A percentile compares a stretch with the other conserved stretches of the same genome.
Conservation (phyloP, 2,329 filamentous ascomycete species). For the Hysterium pulicare region DNA sequence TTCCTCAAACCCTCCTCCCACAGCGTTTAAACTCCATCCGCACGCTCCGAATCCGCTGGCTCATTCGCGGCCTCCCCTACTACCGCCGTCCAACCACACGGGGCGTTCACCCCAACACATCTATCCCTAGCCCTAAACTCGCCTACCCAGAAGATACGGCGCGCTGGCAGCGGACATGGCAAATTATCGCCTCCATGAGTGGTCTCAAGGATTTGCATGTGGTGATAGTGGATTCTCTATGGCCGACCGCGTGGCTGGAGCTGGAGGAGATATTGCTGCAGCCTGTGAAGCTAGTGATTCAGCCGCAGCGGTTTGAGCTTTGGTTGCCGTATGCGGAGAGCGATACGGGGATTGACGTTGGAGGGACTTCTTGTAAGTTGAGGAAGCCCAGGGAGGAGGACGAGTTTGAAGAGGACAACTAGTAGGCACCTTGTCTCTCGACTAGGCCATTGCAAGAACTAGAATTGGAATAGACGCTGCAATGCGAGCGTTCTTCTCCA, state of each 20-base stretch:
- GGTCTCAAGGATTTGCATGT: conserved; percentile 25
- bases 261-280: conserved; percentile 24
- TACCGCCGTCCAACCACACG: conserved; percentile 18
- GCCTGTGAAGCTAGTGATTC: conserved; percentile 19
- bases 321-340: conserved; percentile 24
- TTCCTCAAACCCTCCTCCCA: conserved; percentile 24
- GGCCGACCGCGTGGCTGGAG: conserved; percentile 29
- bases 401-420: background rate
- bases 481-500: no score
- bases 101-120: no score
- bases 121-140: no score
- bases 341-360: background rate
- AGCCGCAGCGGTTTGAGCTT: conserved; percentile 18
- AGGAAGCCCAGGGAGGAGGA: background rate
- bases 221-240: conserved; percentile 26
- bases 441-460: no score
- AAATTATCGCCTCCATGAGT: conserved; percentile 23
- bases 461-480: no score
- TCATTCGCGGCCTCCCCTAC: conserved; percentile 32
- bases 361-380: background rate
- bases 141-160: conserved; percentile 34
- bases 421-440: no score
- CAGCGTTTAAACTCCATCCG: conserved; percentile 26
- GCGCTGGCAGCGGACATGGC: conserved; percentile 32
- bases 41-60: conserved; percentile 28